phyloP scores from a whole-genome alignment of 306 rosid genomes.

The Heteromeles arbutifolia region DNA sequence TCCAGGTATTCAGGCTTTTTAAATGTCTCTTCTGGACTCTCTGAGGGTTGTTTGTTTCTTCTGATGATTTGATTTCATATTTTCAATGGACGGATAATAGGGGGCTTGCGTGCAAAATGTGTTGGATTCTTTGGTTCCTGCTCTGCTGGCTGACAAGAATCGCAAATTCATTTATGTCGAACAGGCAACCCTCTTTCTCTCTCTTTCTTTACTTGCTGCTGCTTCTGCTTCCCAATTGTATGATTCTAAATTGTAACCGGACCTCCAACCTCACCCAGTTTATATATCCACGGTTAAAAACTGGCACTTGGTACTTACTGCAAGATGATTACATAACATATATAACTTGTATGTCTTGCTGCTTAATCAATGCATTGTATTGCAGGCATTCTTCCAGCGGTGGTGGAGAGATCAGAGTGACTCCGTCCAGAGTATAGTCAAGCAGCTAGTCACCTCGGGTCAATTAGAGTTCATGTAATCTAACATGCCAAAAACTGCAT shows the following conservation, averaged over 20 bases:
- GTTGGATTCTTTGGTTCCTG: conserved; percentile 45
- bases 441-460: conserved; percentile 66
- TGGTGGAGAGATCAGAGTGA: conserved; percentile 92
- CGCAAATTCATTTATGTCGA: conserved; percentile 89
- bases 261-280: neutral
- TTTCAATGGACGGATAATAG: neutral
- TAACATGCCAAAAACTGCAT: neutral
- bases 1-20: conserved; percentile 23
- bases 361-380: conserved; percentile 1
- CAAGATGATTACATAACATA: neutral
- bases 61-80: neutral
- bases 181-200: conserved; percentile 36
- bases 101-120: conserved; percentile 52
- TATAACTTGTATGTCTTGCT: neutral
- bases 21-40: neutral
- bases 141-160: conserved; percentile 63
- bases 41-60: neutral
- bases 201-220: neutral
- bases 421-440: conserved; percentile 41
- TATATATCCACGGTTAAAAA: neutral
- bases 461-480: conserved; percentile 82
- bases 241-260: neutral
- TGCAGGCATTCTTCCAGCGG: conserved; percentile 85
- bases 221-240: neutral
- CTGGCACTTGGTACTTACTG: neutral